These are phyloP conservation scores for Aspergillus sclerotiicarbonarius DNA, from an alignment of 495 filamentous ascomycete genomes.

Conservation along the genomic window DNA sequence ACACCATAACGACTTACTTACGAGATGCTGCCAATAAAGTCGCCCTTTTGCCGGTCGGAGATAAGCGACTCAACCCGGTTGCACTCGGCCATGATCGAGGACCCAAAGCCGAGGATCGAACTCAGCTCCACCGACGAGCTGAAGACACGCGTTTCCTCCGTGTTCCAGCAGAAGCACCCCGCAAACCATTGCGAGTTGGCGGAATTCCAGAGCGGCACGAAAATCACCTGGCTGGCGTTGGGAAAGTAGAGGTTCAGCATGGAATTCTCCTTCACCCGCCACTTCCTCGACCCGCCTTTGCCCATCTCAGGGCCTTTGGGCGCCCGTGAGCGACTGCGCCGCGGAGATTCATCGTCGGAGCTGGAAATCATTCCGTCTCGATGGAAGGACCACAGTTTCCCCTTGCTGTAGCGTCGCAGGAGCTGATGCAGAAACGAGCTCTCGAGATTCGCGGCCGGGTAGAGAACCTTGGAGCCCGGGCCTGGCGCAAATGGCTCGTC, in stretches of 20 bases:
- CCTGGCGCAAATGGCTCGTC: conserved; percentile 40
- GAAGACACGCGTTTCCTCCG: conserved; percentile 42
- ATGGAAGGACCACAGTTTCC: conserved; percentile 66
- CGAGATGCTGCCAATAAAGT: conserved; percentile 75
- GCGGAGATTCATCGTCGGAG: conserved; percentile 38
- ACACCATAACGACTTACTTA: conserved; percentile 29
- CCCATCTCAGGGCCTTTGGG: conserved; percentile 27
- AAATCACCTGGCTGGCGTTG: conserved; percentile 42
- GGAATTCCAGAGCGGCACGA: conserved; percentile 68
- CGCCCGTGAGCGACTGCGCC: conserved; percentile 16
- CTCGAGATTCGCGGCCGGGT: conserved; percentile 37
- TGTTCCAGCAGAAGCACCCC: conserved; percentile 64
- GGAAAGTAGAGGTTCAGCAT: conserved; percentile 48
- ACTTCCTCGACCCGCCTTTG: conserved; percentile 38
- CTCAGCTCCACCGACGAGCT: conserved; percentile 42
- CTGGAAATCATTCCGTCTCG: conserved; percentile 43
- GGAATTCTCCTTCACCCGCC: conserved; percentile 41
- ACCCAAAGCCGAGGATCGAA: conserved; percentile 62
- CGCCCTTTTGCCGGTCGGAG: conserved; percentile 63
- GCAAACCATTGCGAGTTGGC: conserved; percentile 67
- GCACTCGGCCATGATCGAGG: conserved; percentile 67
- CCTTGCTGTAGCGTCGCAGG: conserved; percentile 58
- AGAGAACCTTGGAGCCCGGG: conserved; percentile 30
- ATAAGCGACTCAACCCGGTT: conserved; percentile 57
- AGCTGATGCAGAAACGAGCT: conserved; percentile 48